Conservation (phyloP, 495 filamentous ascomycete species). For the Talaromyces adpressus region DNA sequence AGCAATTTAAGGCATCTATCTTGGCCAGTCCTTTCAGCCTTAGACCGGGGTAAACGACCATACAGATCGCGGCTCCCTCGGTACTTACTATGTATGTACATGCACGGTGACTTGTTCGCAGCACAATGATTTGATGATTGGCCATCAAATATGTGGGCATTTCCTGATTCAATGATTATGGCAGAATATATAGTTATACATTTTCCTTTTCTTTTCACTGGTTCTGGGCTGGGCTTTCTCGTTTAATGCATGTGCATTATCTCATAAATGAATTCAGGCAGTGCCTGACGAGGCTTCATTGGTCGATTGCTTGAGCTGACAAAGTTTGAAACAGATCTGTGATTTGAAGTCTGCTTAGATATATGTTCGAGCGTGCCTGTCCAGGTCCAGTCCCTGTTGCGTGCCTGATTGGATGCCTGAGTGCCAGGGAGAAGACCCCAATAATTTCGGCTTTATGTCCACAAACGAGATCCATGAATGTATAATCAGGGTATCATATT, state of each 20-base stretch:
- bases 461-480: background rate
- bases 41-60: background rate
- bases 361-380: background rate
- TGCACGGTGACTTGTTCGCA: conserved; percentile 9
- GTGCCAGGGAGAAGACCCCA: background rate
- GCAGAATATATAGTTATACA: too few species aligned
- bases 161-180: background rate
- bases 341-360: background rate
- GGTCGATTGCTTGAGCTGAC: background rate
- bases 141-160: background rate
- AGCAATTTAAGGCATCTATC: background rate
- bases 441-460: background rate
- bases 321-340: background rate
- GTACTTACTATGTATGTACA: background rate
- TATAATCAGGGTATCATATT: conserved; percentile 6
- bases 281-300: background rate
- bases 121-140: conserved; percentile 3
- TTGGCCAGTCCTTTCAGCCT: background rate
- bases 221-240: background rate
- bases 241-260: background rate
- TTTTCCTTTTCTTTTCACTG: background rate
- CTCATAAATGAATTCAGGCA: background rate
- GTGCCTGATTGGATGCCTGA: background rate
- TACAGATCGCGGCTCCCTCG: background rate
- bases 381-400: background rate